A percentile compares a stretch with the other conserved stretches of the same genome.
Conservation (phyloP, 768 basidiomycete genomes). For the Russula virescens region DNA sequence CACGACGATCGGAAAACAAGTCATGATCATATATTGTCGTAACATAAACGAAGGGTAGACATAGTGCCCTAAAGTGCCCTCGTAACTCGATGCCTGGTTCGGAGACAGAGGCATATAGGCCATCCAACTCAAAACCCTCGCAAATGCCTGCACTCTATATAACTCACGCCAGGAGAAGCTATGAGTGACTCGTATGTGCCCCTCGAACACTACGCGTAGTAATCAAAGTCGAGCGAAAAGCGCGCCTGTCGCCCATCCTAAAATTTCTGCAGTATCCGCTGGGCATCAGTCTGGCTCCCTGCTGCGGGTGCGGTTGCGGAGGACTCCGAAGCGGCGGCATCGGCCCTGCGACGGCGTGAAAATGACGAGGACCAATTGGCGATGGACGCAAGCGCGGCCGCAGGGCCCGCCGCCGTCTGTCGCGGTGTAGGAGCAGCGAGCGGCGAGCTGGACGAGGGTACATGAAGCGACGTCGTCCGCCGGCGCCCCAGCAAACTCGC, state of each 20-base stretch:
- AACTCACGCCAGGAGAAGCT: too few relatives aligned
- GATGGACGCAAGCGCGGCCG: conserved; percentile 29
- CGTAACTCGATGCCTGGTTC: not conserved
- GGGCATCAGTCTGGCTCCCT: not conserved
- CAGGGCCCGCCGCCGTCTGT: conserved; percentile 26
- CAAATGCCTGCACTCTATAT: not conserved
- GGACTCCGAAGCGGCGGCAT: not conserved
- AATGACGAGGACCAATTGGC: conserved; percentile 27
- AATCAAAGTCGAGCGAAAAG: not conserved
- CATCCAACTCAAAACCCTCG: not conserved
- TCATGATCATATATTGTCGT: not conserved
- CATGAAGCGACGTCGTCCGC: conserved; percentile 56
- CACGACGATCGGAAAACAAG: not conserved
- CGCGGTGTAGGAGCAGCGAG: conserved; percentile 28
- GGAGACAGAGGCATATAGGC: not conserved
- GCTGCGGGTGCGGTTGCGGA: not conserved
- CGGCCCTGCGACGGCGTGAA: conserved; percentile 17
- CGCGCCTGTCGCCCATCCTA: not conserved
- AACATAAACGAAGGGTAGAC: not conserved
- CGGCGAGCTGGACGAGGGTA: conserved; percentile 34
- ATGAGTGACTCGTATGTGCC: not conserved
- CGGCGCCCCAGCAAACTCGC: conserved; percentile 40
- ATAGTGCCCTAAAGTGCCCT: not conserved
- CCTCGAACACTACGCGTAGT: too few relatives aligned
- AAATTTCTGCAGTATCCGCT: conserved; percentile 11